Percentiles rank a stretch among this genome's conserved stretches.
Evolutionary conservation across 441 rosid genomes (phyloP).

Genomic region (Erodium texanum): DNA sequence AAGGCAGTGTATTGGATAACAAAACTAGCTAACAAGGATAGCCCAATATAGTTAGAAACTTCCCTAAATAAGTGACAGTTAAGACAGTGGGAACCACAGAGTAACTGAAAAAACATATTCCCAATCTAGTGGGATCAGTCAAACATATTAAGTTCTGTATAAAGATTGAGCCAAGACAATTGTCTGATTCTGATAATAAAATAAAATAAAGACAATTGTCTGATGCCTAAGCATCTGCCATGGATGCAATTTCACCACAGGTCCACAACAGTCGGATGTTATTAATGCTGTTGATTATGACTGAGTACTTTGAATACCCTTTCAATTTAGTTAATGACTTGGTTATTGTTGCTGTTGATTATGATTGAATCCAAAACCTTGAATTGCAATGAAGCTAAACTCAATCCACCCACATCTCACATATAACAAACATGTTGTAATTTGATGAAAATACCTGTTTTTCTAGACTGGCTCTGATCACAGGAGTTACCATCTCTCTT

Average conservation of each 20-base stretch:
- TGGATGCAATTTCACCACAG: not conserved
- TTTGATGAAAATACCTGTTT: slow-evolving; percentile 48
- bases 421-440: not conserved
- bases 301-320: not conserved
- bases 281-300: not conserved
- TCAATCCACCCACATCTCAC: no score
- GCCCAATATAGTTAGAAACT: not conserved
- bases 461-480: slow-evolving; percentile 81
- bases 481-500: slow-evolving; percentile 88
- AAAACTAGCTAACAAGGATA: not conserved
- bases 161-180: not conserved
- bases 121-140: not conserved
- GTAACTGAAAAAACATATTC: not conserved
- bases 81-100: not conserved
- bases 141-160: not conserved
- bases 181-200: no score
- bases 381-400: not conserved
- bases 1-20: not conserved
- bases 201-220: no score
- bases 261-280: no score
- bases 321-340: not conserved
- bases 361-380: not conserved
- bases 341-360: not conserved
- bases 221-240: not conserved
- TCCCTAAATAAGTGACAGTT: not conserved